These are phyloP conservation scores for Pyrus betulifolia DNA, from an alignment of 306 rosid genomes.

Conservation along the genomic window DNA sequence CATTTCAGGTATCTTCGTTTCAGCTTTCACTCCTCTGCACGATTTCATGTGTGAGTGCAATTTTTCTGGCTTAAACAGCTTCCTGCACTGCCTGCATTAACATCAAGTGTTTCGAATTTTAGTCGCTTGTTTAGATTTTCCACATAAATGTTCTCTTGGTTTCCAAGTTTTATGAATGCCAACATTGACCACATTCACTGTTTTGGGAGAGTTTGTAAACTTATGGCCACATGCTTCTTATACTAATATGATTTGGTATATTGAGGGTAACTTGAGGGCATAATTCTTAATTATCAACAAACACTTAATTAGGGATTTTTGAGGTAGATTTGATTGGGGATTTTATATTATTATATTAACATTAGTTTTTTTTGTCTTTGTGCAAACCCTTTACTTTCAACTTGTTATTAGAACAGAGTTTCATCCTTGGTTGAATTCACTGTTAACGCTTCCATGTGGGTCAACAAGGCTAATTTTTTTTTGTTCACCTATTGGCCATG, in stretches of 20 bases:
- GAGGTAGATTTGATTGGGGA: too few species aligned
- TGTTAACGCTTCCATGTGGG: too few species aligned
- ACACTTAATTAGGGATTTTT: too few species aligned
- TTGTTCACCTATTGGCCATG: too few species aligned
- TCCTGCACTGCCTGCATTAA: constrained; percentile 80
- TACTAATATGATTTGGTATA: not conserved
- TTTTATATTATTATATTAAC: too few species aligned
- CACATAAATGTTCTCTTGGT: too few species aligned
- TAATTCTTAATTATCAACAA: too few species aligned
- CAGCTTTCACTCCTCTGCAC: constrained; percentile 58
- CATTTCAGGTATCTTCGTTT: constrained; percentile 17
- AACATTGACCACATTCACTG: not conserved
- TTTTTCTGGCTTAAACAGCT: constrained; percentile 72
- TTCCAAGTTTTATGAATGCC: not conserved
- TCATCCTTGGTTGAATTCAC: too few species aligned
- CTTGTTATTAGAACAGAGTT: too few species aligned
- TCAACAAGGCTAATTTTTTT: too few species aligned
- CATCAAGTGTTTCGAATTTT: not conserved
- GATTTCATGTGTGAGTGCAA: constrained; percentile 78
- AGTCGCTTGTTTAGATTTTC: not conserved
- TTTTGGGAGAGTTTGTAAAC: not conserved
- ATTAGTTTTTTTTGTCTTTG: too few species aligned
- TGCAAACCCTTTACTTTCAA: too few species aligned
- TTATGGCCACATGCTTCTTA: not conserved
- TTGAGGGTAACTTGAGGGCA: not conserved